Evolutionary conservation across 805 yeast species (phyloP), one percentile per base, ranked within the genome.

Genomic region (Wickerhamomyces mucosus): DNA sequence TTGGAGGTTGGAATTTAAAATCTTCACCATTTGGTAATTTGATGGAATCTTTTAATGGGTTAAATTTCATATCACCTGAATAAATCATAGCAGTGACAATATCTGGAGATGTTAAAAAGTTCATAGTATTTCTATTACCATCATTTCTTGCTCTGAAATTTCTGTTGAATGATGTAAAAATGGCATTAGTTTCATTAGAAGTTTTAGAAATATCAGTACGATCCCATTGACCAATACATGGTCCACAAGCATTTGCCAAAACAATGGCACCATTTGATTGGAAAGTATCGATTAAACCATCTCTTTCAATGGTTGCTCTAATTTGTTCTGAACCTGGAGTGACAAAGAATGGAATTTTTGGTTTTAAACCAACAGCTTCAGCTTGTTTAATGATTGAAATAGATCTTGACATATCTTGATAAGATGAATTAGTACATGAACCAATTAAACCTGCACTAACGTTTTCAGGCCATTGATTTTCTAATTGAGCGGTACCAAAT

Each of bases 181-280:
- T 92, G 33, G 97, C 83, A 61, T 86, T 88, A 48, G 68, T 67
- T 42, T 78, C 85, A 32, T 67, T 65, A 6, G 79, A 69, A 18
- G 68, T 63, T 55, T 75, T 75, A 28, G 72, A 58, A 27, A 82
- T 72, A 54, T 83, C 94, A 43, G 72, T 69, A 67, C 97, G 81
- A 58, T 92, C 96, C 98, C 98, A 89, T 69, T 89, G 98, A 37
- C 98, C 98, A 55, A 89, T 89, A 68, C 98, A 89, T 52, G 97
- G 98, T 46, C 98, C 98, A 71, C 98, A 89, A 15, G 98, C 98
- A 58, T 89, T 89, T 33, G 97, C 96, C 47, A 89, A 70, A 27
- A 89, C 95, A 37, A 74, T 69, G 46, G 95, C 98, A 38, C 97
- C 97, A 49, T 77, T 79, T 34, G 79, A 75, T 57, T 78, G 77